Conservation (phyloP, 305 asterid genomes). For the Fraxinus dipetala region DNA sequence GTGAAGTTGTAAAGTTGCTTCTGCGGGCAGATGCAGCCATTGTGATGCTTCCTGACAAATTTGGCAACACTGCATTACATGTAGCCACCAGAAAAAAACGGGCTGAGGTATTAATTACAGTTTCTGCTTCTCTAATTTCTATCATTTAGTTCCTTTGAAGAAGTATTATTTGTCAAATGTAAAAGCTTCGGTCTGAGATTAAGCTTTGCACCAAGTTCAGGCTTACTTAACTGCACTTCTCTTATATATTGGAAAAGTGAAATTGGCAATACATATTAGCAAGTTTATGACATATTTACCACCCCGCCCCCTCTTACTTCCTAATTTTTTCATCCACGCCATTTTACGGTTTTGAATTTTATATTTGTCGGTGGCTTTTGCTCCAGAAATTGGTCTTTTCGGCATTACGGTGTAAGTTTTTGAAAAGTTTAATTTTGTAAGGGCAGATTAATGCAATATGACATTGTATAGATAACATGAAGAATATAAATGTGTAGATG, state of each 20-base stretch:
- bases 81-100: slow-evolving; percentile 80
- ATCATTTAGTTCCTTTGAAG: neutral
- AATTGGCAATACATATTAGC: neutral
- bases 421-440: neutral
- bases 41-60: slow-evolving; percentile 80
- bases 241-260: neutral
- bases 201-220: neutral
- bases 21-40: slow-evolving; percentile 78
- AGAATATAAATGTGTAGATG: neutral
- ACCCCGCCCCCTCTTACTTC: neutral
- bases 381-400: neutral
- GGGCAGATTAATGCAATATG: neutral
- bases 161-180: neutral
- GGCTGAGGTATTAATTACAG: slow-evolving; percentile 50
- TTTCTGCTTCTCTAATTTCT: neutral
- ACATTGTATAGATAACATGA: neutral
- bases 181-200: neutral
- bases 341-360: neutral
- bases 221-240: neutral
- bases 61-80: slow-evolving; percentile 69
- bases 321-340: neutral
- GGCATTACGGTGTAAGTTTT: neutral
- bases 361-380: neutral
- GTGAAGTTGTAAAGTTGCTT: slow-evolving; percentile 67
- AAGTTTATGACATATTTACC: neutral